phyloP scores from a whole-genome alignment of 2,329 filamentous ascomycete species.

The Xylaria sp. region DNA sequence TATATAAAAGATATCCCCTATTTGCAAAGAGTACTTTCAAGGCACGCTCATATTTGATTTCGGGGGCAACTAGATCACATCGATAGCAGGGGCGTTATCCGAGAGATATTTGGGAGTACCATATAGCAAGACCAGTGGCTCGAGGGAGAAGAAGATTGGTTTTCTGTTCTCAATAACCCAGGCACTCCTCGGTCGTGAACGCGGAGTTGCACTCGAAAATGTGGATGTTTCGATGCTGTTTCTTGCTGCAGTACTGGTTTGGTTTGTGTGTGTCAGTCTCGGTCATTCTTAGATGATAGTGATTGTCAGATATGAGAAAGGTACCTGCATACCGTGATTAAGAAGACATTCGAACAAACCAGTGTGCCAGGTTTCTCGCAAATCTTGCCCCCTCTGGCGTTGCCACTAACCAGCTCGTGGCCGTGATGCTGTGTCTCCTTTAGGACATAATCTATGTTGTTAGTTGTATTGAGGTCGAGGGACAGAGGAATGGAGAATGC shows the following conservation, averaged over 20 bases:
- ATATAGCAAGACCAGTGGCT: neutral
- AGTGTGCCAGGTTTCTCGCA: conserved; percentile 1
- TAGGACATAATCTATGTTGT: no score
- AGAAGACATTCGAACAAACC: conserved; percentile 15
- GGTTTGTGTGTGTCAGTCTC: neutral
- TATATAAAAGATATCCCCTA: neutral
- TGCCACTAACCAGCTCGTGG: conserved; percentile 4
- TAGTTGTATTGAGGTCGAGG: no score
- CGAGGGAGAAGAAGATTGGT: conserved; percentile 23
- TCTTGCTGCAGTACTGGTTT: conserved; percentile 34
- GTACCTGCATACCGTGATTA: conserved; percentile 9
- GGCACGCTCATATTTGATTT: conserved; percentile 4
- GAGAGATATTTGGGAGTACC: conserved; percentile 14
- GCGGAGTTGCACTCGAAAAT: conserved; percentile 11
- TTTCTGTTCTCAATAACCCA: conserved; percentile 27
- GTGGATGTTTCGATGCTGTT: conserved; percentile 29
- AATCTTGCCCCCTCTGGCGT: neutral
- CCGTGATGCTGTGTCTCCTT: neutral
- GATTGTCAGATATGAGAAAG: neutral
- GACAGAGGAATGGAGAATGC: no score
- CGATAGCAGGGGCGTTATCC: conserved; percentile 19
- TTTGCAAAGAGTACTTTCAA: conserved; percentile 13
- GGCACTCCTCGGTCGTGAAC: conserved; percentile 28
- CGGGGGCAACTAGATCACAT: conserved; percentile 7
- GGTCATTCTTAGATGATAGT: neutral